Evolutionary conservation across 1,284 basidiomycete species (phyloP).

Genomic region (Boletus sp.): DNA sequence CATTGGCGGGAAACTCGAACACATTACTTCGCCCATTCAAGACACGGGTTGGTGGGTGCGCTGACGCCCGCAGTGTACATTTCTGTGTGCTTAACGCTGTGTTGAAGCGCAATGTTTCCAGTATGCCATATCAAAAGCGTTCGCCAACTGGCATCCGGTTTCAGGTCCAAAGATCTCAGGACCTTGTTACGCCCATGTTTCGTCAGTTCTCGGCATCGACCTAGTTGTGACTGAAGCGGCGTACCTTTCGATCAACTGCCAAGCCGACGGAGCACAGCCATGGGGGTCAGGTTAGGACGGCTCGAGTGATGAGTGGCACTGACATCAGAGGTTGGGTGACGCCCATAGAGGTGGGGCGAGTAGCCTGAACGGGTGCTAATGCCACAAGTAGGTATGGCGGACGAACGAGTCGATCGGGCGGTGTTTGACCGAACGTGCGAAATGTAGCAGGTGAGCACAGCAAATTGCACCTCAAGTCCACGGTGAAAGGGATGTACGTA

Average conservation of each 20-base stretch:
- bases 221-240: not conserved
- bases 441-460: conserved; percentile 13
- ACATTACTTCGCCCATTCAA: not conserved
- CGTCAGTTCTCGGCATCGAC: conserved; percentile 9
- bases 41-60: not conserved
- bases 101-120: not conserved
- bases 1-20: not conserved
- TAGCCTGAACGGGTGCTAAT: not conserved
- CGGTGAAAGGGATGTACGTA: conserved; percentile 12
- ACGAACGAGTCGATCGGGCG: not conserved
- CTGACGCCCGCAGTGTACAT: not conserved
- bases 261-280: conserved; percentile 21
- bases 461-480: conserved; percentile 9
- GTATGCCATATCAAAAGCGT: not conserved
- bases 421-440: conserved; percentile 16
- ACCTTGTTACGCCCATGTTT: not conserved
- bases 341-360: no score
- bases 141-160: not conserved
- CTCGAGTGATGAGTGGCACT: not conserved
- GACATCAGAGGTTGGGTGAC: conserved; percentile 7
- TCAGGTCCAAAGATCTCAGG: conserved; percentile 9
- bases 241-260: conserved; percentile 17
- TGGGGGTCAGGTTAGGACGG: not conserved
- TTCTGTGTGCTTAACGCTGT: not conserved
- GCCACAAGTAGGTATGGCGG: not conserved